phyloP scores from a whole-genome alignment of 2,329 filamentous ascomycete species.

The Xylariales sp. region DNA sequence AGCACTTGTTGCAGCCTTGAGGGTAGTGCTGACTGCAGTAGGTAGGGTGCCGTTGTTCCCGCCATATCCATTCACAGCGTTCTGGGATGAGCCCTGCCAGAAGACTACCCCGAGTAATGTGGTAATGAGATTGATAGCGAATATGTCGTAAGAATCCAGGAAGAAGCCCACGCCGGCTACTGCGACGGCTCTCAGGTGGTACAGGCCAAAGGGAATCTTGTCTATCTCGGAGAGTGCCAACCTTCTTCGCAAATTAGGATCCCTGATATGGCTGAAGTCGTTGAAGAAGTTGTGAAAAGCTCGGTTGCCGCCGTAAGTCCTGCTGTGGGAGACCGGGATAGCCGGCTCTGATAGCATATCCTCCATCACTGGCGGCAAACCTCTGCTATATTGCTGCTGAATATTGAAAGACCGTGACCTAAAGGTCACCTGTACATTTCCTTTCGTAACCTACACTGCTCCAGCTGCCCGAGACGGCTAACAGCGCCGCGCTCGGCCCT shows the following conservation, averaged over 20 bases:
- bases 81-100: constrained; percentile 48
- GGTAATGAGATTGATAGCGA: constrained; percentile 72
- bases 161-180: constrained; percentile 83
- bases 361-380: constrained; percentile 11
- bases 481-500: neutral
- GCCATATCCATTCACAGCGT: constrained; percentile 39
- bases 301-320: constrained; percentile 58
- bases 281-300: constrained; percentile 74
- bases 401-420: neutral
- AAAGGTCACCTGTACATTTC: neutral
- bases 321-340: constrained; percentile 25
- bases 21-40: constrained; percentile 61
- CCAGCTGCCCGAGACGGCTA: neutral
- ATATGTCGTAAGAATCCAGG: constrained; percentile 77
- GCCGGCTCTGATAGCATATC: constrained; percentile 39
- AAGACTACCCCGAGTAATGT: constrained; percentile 72
- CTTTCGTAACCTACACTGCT: no score
- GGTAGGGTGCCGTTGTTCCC: constrained; percentile 55
- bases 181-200: constrained; percentile 69
- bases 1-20: constrained; percentile 77
- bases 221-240: constrained; percentile 76
- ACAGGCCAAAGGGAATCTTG: constrained; percentile 72
- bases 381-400: neutral
- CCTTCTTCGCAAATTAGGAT: constrained; percentile 72
- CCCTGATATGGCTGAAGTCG: constrained; percentile 59